phyloP scores from a whole-genome alignment of 1,139 yeast genomes.

The Candida mesenterica region DNA sequence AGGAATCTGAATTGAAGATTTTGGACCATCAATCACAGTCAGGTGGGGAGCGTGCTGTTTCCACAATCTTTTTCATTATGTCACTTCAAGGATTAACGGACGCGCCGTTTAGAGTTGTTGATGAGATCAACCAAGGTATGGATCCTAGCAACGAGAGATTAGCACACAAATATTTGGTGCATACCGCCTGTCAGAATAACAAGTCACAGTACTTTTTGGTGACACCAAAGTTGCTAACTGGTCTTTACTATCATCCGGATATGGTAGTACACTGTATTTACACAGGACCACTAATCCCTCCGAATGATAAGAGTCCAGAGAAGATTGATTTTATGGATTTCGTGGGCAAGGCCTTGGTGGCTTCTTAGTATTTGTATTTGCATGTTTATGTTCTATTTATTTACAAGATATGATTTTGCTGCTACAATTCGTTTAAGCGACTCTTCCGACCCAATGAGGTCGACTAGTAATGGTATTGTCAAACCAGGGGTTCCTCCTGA shows the following conservation, averaged over 20 bases:
- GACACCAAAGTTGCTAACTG: constrained; percentile 86
- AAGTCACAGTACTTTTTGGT: constrained; percentile 83
- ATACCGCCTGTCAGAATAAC: constrained; percentile 67
- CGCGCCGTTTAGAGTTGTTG: constrained; percentile 94
- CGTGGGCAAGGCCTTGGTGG: constrained; percentile 4
- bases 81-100: constrained; percentile 87
- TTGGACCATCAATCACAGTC: constrained; percentile 88
- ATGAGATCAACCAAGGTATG: constrained; percentile 99
- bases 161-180: constrained; percentile 85
- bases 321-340: constrained; percentile 33
- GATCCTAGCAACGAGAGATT: constrained; percentile 88
- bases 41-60: constrained; percentile 97
- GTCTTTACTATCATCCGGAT: constrained; percentile 70
- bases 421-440: constrained; percentile 29
- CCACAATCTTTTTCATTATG: constrained; percentile 87
- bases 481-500: constrained; percentile 74
- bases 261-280: constrained; percentile 90
- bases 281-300: constrained; percentile 53
- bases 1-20: constrained; percentile 63
- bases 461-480: constrained; percentile 58
- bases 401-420: constrained; percentile 14
- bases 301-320: constrained; percentile 17
- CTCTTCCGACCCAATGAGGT: constrained; percentile 53
- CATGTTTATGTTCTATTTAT: too few species aligned
- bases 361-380: constrained; percentile 3